Evolutionary conservation across 345 rosid species (phyloP).

Genomic region (Lepidium sativum): DNA sequence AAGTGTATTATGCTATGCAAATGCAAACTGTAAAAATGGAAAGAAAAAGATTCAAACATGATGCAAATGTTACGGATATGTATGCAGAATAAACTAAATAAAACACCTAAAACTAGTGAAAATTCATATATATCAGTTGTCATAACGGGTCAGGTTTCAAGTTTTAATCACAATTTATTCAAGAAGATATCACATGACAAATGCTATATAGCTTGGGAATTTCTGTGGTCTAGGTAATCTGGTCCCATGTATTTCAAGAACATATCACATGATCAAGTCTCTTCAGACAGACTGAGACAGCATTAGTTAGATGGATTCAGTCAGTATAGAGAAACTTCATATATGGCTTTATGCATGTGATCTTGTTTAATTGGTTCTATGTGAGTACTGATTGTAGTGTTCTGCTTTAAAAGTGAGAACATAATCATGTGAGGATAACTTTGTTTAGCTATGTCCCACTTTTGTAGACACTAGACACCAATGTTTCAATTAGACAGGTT

Average conservation of each 20-base stretch:
- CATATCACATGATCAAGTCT: not conserved
- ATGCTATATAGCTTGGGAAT: not conserved
- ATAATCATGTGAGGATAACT: not conserved
- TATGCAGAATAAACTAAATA: no score
- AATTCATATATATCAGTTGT: not conserved
- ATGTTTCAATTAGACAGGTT: not conserved
- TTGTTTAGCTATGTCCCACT: constrained; percentile 2
- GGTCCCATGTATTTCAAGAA: not conserved
- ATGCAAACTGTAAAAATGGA: no score
- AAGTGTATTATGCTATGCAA: no score
- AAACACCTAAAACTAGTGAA: no score
- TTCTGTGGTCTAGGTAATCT: not conserved
- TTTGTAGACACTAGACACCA: constrained; percentile 3
- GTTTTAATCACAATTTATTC: not conserved
- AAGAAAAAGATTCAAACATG: no score
- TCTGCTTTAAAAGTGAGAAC: constrained; percentile 5
- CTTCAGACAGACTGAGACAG: not conserved
- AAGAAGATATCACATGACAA: constrained; percentile 3
- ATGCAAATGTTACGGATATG: no score
- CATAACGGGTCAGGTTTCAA: not conserved
- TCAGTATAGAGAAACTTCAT: not conserved
- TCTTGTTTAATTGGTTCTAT: constrained; percentile 1
- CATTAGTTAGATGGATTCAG: not conserved
- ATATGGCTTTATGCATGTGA: not conserved
- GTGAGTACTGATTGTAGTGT: not conserved